Evolutionary conservation across 805 yeast species (phyloP), one percentile per base, ranked within the genome.

Genomic region (Pichia exigua): DNA sequence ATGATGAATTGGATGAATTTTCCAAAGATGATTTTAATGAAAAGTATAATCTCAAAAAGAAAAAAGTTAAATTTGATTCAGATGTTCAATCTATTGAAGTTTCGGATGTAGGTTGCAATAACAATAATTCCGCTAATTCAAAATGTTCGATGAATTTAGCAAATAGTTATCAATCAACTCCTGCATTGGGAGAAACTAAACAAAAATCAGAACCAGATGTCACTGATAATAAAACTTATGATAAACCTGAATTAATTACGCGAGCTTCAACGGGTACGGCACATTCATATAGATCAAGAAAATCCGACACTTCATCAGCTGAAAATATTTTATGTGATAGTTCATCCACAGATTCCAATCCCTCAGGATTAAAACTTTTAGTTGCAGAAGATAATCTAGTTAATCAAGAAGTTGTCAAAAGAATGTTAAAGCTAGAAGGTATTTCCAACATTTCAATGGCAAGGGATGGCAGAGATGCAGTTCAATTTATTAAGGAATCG

Each of bases 311-410:
- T 17, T 61, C 47, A 53, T 54, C 61, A 64, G 27, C 49, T 12
- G 50, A 45, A 12, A 44, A 42, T 26, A 24, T 52, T 32, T 32
- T 32, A 32, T 32, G 15, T 13, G 38, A 32, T 6, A 27, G 42
- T 21, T 17, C 35, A 0, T 20, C 21, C 2, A 32, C n/a, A 7
- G 48, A 48, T 42, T 28, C 44, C 11, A 42, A 28, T 18, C 27
- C 38, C 21, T 28, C 42, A 9, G 30, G 42, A 17, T 18, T 75
- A 48, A 70, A 75, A 48, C 82, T 94, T 22, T 72, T 94, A 45
- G 92, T 94, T 17, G 98, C 97, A 0, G 99, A 94, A 63, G 99
- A 94, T 62, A 94, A 94, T 62, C 72, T 77, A 57, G 97, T 94
- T 11, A 94, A 94, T 64, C 98, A 92, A 66, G 96, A 91, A 68